Base-by-base conservation (phyloP, 192 early-diverging fungal genomes). In the Linnemannia hyalina region DNA sequence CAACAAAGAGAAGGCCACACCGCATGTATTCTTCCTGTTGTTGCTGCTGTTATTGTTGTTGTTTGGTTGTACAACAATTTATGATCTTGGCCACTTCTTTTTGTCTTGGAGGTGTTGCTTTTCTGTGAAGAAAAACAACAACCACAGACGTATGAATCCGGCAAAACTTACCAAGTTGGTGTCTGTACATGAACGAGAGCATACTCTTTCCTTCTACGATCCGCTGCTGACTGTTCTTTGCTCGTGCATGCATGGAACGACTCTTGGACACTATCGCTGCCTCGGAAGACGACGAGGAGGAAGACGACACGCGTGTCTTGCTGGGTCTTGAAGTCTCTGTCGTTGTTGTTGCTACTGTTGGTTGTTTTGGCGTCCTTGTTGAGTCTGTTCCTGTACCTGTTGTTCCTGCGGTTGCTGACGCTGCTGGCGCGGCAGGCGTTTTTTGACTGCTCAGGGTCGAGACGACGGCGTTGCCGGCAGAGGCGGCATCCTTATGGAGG, bases 101-200 rank as follows among this genome's bases (percentile, higher is more conserved):
- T 29, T 63, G 32, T 4, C 38, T 38, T 38, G 38, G 4, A 38
- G 55, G 2, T 46, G 44, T 8, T 46, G 44, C 44, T 0, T 46
- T 57, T 38, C 38, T 38, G 4, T 38, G 38, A 38, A 4, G 60
- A 63, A 63, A 1, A 63, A 63, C 32, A 63, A 13, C 10, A 29
- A 23, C 23, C 8, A 26, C 0, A 57, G 55, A n/a, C 26, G 11
- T 32, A 32, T 26, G 26, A 23, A 6, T 26, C 60, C 60, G 60
- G 29, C 11, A 63, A 55, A 52, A 57, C 74, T 73, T 74, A 86
- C 83, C 78, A 36, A 86, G 68, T 74, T 86, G 83, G 74, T 86
- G 83, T 26, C 72, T 70, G 47, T 86, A 86, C 83, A 86, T 80
- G 54, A 86, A 86, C 11, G 78, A 80, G 46, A 86, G 73, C 11